Evolutionary conservation across 208 protist species (phyloP), one percentile per base, ranked within the genome.

Genomic region (Trypanosoma melophagium): DNA sequence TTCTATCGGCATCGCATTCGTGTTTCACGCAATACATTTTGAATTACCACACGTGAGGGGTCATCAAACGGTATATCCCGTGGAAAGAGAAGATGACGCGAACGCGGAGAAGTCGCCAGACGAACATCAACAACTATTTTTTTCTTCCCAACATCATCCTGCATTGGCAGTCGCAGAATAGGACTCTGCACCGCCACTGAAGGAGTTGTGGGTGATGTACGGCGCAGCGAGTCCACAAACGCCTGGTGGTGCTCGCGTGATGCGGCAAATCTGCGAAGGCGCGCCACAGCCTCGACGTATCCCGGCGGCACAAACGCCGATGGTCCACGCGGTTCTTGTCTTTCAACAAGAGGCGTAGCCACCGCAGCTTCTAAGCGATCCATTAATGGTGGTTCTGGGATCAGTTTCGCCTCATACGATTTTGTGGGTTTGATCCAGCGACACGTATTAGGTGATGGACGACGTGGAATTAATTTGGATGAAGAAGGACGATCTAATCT

Each of bases 271-370:
- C 75, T 69, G 1, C 89, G 77, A 7, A 87, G 77, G 3, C 85
- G 81, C 25, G 85, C 89, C 13, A 94, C 89, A 0, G 79, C 86
- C 59, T 92, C 85, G 4, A 94, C 83, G 51, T 94, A 94, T 22
- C 89, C 86, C 1, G 79, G 16, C 10, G 89, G 89, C 3, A 94
- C 85, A 62, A 53, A 74, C 2, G 78, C 28, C 0, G 89, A 90
- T 3, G 86, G 89, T 4, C 86, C 86, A 14, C 69, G 81, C 0
- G 89, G 79, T 9, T 74, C 72, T 16, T 77, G 83, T 35, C 82
- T 79, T 25, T 64, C 60, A 31, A 92, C 85, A 12, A 71, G 80
- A 7, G 85, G 79, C 19, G 85, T 94, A 40, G 67, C 51, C 8
- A 78, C 79, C 17, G 72, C 56, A 21, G 74, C 31, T 13, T 59